These are phyloP conservation scores for Golubevia sp. DNA, from an alignment of 1,284 basidiomycete species.

Conservation along the genomic window DNA sequence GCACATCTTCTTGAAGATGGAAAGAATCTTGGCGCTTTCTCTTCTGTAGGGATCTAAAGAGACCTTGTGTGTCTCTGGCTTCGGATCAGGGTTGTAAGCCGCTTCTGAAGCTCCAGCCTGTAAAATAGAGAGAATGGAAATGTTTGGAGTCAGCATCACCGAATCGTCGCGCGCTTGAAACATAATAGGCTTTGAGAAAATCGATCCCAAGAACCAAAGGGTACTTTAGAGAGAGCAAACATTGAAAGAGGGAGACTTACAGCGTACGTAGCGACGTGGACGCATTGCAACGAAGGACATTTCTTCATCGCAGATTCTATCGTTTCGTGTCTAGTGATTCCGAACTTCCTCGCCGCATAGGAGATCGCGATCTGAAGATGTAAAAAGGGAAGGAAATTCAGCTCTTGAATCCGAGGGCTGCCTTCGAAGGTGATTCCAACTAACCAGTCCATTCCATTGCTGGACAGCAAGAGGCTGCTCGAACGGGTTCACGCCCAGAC, in stretches of 20 bases:
- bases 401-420: neutral
- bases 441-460: slow-evolving; percentile 77
- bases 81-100: slow-evolving; percentile 77
- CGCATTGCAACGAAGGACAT: slow-evolving; percentile 81
- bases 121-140: slow-evolving; percentile 10
- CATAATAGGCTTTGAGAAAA: slow-evolving; percentile 9
- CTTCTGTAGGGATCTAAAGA: slow-evolving; percentile 91
- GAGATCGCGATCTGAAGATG: slow-evolving; percentile 79
- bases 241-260: slow-evolving; percentile 4
- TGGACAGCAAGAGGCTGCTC: slow-evolving; percentile 83
- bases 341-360: slow-evolving; percentile 88
- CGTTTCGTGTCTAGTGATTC: slow-evolving; percentile 72
- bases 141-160: slow-evolving; percentile 9
- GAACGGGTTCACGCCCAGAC: slow-evolving; percentile 73
- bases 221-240: too few relatives aligned
- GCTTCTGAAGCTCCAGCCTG: slow-evolving; percentile 83
- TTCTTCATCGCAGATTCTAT: slow-evolving; percentile 70
- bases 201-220: too few relatives aligned
- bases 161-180: slow-evolving; percentile 6
- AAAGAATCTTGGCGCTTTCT: slow-evolving; percentile 87
- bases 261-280: slow-evolving; percentile 91
- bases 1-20: slow-evolving; percentile 78
- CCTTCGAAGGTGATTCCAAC: slow-evolving; percentile 2
- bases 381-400: neutral
- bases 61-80: slow-evolving; percentile 89